Evolutionary conservation across 106 monocot genomes (phyloP).

Genomic region (Ottelia alismoides): DNA sequence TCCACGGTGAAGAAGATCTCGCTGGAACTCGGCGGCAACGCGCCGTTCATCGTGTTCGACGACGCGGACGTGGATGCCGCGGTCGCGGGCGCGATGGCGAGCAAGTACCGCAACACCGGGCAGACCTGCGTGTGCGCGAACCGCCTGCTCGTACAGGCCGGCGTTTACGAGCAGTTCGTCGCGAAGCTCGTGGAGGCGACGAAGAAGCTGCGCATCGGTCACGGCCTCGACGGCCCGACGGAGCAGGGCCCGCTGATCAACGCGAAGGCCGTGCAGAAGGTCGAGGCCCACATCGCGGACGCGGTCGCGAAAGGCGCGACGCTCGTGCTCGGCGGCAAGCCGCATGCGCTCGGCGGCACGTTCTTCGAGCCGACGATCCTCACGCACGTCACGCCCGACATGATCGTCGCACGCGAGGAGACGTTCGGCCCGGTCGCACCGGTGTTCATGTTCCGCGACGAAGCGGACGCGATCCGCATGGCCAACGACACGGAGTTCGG

Average conservation of each 20-base stretch:
- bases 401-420: background rate
- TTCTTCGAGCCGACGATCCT: background rate
- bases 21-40: background rate
- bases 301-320: background rate
- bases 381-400: background rate
- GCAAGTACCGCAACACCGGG: background rate
- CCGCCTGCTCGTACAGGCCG: background rate
- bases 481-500: background rate
- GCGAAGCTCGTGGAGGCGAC: no score
- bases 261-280: background rate
- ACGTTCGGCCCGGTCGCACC: background rate
- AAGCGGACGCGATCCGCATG: background rate
- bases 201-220: no score
- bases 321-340: background rate
- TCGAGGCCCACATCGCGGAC: background rate
- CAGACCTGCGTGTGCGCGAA: no score
- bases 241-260: background rate
- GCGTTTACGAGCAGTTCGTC: no score
- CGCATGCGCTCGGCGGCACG: no score
- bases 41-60: background rate
- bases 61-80: no score
- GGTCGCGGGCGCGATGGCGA: background rate
- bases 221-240: no score
- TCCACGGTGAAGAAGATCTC: background rate
- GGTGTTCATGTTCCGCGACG: background rate